These are phyloP conservation scores for Termitomyces bulborhizus DNA, from an alignment of 768 basidiomycete genomes.

Conservation along the genomic window DNA sequence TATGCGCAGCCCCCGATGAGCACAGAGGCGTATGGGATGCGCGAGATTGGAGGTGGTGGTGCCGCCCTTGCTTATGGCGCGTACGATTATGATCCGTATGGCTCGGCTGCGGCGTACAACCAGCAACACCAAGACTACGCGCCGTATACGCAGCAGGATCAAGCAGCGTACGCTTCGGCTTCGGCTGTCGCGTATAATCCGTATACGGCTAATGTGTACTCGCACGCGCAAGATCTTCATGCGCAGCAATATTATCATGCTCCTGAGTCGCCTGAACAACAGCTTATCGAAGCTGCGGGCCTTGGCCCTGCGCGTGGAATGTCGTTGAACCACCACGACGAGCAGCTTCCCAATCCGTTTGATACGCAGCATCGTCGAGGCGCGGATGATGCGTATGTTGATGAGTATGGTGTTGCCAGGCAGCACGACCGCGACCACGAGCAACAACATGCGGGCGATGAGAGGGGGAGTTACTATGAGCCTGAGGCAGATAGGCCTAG, in stretches of 20 bases:
- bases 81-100: background rate
- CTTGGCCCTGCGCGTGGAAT: background rate
- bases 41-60: background rate
- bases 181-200: too few relatives aligned
- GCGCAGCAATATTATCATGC: too few relatives aligned
- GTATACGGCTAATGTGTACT: too few relatives aligned
- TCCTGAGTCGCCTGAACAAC: background rate
- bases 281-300: slow-evolving; percentile 18
- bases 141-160: background rate
- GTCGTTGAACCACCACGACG: too few relatives aligned
- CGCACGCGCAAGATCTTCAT: too few relatives aligned
- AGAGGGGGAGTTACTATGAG: background rate
- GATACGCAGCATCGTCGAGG: slow-evolving; percentile 10
- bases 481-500: background rate
- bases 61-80: background rate
- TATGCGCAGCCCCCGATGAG: background rate
- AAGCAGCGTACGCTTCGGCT: too few relatives aligned
- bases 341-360: too few relatives aligned
- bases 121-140: too few relatives aligned
- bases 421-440: background rate
- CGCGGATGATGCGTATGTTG: background rate
- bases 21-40: background rate
- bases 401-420: too few relatives aligned
- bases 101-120: rapidly evolving
- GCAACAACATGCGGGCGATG: background rate